Base-by-base conservation (phyloP, 2,329 filamentous ascomycete species). In the Mollisia scopiformis region DNA sequence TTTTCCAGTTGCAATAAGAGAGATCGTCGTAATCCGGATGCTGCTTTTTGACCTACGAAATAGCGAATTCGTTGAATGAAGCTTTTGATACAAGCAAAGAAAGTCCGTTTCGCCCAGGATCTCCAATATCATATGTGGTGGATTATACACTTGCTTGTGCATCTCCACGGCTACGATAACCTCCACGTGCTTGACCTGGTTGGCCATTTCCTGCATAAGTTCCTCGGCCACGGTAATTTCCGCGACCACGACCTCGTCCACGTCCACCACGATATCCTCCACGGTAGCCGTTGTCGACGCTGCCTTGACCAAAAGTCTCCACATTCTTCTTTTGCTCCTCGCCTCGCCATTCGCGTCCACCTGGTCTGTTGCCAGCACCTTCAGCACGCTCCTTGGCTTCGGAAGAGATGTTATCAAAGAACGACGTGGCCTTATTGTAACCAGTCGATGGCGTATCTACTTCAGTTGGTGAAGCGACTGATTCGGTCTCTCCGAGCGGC, bases 331-430 rank as follows among this genome's bases (percentile, higher is more conserved):
- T 92, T 74, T 96, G 91, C 75, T 98, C 95, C 75, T 98, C 93
- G 39, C 88, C 89, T 57, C 95, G 88, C 87, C 95, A 96, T 75
- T 96, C 92, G 51, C 91, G 87, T 31, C 92, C 93, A 59, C 90
- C 89, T n/a, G 87, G 82, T 74, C 87, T 86, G 4, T 83, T 84
- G 43, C 81, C 84, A 11, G 84, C 83, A 39, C 88, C 88, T 63
- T 94, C 91, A 55, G 91, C 88, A 46, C 95, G 87, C 67, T 99
- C 95, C 75, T 91, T 96, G 64, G 91, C 85, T 74, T 99, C 95
- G 67, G 92, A 96, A 0, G 92, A 96, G 66, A 99, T 97, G 76
- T 99, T 97, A 78, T 99, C 95, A 73, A 99, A 99, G 82, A 99
- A 99, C 1, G 92, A 97, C 3, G 80, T 87, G 5, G 88, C 84